phyloP scores from a whole-genome alignment of 2,329 filamentous ascomycete genomes.

The Claviceps quebecensis region DNA sequence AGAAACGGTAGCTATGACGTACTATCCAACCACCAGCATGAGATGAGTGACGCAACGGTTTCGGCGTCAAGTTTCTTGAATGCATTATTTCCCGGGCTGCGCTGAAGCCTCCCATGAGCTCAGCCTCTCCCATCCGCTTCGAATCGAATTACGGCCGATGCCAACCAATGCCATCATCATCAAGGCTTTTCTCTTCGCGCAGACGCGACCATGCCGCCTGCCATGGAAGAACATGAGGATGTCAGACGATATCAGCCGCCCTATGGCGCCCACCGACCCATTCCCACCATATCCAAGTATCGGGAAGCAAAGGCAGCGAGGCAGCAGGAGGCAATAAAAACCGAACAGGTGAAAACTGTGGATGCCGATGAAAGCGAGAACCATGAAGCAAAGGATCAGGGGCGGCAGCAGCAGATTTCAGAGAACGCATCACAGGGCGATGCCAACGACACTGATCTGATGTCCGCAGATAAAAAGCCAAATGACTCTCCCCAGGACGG shows the following conservation, averaged over 20 bases:
- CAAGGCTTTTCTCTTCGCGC: neutral
- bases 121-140: neutral
- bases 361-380: neutral
- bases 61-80: neutral
- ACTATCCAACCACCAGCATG: neutral
- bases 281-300: conserved; percentile 36
- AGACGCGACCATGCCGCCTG: conserved; percentile 19
- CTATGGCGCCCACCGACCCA: conserved; percentile 28
- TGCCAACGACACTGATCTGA: conserved; percentile 3
- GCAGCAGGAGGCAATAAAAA: conserved; percentile 23
- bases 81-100: neutral
- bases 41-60: neutral
- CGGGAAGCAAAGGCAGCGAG: conserved; percentile 31
- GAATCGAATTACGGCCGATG: neutral
- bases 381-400: neutral
- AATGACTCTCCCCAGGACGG: conserved; percentile 7
- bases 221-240: conserved; percentile 23
- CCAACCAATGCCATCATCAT: neutral
- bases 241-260: conserved; percentile 24
- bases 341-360: conserved; percentile 12
- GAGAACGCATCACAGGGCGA: neutral
- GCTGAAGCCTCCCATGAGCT: neutral
- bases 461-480: conserved; percentile 8
- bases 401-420: neutral
- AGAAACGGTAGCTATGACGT: conserved; percentile 4